A percentile compares a stretch with the other conserved stretches of the same genome.
These are phyloP conservation scores for Glarea lozoyensis DNA, from an alignment of 495 filamentous ascomycete species.

Conservation along the genomic window DNA sequence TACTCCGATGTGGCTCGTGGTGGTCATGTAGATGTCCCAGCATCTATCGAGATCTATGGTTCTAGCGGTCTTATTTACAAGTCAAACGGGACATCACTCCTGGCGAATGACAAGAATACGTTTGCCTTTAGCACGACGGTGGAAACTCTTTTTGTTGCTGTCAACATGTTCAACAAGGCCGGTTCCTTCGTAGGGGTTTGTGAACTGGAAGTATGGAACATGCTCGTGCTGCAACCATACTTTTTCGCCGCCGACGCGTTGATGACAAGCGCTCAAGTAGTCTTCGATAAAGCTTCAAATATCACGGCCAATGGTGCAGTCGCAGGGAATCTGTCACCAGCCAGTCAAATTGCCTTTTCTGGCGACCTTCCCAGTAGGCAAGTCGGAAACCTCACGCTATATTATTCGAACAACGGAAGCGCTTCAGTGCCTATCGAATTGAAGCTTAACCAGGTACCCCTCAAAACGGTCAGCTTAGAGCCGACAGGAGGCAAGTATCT, in stretches of 20 bases:
- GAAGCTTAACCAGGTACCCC: slow-evolving; percentile 22
- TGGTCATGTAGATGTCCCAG: slow-evolving; percentile 29
- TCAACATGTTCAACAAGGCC: slow-evolving; percentile 24
- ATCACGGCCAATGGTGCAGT: slow-evolving; percentile 26
- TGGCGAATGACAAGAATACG: slow-evolving; percentile 32
- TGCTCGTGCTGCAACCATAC: slow-evolving; percentile 14
- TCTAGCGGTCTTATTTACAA: slow-evolving; percentile 20
- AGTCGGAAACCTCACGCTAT: slow-evolving; percentile 12
- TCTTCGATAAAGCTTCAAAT: slow-evolving; percentile 20
- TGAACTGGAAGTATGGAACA: slow-evolving; percentile 31
- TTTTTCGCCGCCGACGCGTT: slow-evolving; percentile 26
- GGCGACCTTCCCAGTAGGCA: slow-evolving; percentile 19
- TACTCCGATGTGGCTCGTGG: slow-evolving; percentile 27
- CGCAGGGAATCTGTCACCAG: slow-evolving; percentile 18
- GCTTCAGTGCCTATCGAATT: slow-evolving; percentile 14
- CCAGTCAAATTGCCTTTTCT: slow-evolving; percentile 26
- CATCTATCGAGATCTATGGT: slow-evolving; percentile 28
- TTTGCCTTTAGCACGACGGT: slow-evolving; percentile 24
- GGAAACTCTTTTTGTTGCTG: slow-evolving; percentile 23
- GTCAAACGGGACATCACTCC: slow-evolving; percentile 18
- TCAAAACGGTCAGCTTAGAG: slow-evolving; percentile 9
- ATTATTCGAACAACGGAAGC: slow-evolving; percentile 19
- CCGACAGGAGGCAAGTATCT: slow-evolving; percentile 19
- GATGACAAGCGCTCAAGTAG: slow-evolving; percentile 20
- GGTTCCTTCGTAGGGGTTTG: slow-evolving; percentile 25